Evolutionary conservation across 2,329 filamentous ascomycete species (phyloP).

Genomic region (Monilinia fructicola): DNA sequence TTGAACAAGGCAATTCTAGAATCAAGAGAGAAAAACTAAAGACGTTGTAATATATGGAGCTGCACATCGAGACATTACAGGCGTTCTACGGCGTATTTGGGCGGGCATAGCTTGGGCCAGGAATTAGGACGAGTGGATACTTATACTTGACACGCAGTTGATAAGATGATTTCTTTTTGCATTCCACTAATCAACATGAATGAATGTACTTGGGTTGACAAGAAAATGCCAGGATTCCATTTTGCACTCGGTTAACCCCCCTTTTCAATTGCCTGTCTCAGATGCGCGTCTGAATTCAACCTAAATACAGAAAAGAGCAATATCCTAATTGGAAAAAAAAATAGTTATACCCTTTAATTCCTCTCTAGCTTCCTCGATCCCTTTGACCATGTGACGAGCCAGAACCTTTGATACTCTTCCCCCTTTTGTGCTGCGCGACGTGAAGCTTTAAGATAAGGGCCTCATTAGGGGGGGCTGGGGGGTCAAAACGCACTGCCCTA

Average conservation of each 20-base stretch:
- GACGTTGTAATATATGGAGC: constrained; percentile 5
- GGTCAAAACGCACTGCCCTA: too few species aligned
- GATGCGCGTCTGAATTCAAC: not conserved
- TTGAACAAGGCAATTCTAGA: constrained; percentile 38
- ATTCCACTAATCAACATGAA: not conserved
- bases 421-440: too few species aligned
- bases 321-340: too few species aligned
- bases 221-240: not conserved
- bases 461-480: too few species aligned
- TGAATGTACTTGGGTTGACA: not conserved
- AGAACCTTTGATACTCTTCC: too few species aligned
- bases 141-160: not conserved
- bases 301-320: too few species aligned
- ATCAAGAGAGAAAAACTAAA: constrained; percentile 13
- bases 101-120: not conserved
- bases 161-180: not conserved
- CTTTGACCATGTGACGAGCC: too few species aligned
- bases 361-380: too few species aligned
- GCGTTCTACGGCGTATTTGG: constrained; percentile 6
- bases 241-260: not conserved
- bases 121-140: not conserved
- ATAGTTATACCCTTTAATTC: too few species aligned
- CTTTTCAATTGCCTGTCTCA: not conserved
- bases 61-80: not conserved
- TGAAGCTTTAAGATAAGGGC: too few species aligned